Conservation (phyloP, 257 asterid species). For the Nicotiana sylvestris region DNA sequence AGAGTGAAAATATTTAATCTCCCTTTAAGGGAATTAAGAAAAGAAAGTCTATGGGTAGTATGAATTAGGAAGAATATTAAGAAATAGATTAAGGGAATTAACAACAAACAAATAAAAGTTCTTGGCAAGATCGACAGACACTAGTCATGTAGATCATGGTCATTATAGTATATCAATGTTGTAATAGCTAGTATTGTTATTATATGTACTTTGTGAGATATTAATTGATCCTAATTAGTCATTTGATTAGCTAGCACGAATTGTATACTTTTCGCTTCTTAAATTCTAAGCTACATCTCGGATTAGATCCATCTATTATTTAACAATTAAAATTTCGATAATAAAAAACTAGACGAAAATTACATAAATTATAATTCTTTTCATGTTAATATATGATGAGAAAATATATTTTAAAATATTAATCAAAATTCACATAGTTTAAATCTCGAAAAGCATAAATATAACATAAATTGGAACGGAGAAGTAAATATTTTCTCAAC, state of each 20-base stretch:
- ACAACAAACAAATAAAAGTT: not conserved
- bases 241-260: not conserved
- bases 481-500: no score
- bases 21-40: not conserved
- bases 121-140: not conserved
- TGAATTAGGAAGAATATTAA: not conserved
- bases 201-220: not conserved
- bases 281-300: no score
- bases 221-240: constrained; percentile 1
- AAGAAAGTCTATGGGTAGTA: not conserved
- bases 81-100: not conserved
- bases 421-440: no score
- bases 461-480: no score
- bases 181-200: not conserved
- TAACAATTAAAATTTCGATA: no score
- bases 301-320: no score
- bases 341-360: no score
- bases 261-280: no score
- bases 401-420: no score
- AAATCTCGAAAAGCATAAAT: no score
- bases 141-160: constrained; percentile 8
- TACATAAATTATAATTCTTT: no score
- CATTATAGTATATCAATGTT: not conserved
- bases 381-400: no score
- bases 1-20: not conserved